Conservation (phyloP, 352 stramenopile species). For the Phytophthora chlamydospora region DNA sequence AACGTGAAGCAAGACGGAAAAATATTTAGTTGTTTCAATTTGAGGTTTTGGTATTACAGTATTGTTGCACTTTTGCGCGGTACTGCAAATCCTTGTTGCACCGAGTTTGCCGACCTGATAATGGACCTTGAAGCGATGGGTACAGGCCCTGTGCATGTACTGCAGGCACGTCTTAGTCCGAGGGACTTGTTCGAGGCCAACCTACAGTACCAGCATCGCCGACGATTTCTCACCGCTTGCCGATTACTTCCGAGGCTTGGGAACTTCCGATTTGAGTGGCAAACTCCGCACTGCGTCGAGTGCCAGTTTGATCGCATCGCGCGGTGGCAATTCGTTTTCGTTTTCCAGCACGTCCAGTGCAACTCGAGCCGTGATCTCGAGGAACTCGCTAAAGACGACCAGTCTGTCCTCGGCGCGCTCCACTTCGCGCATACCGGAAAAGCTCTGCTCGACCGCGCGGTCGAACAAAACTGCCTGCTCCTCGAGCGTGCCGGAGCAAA, state of each 20-base stretch:
- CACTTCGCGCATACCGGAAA: constrained; percentile 50
- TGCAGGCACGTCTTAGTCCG: not conserved
- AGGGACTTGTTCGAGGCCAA: too few species aligned
- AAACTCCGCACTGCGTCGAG: constrained; percentile 74
- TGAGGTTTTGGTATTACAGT: not conserved
- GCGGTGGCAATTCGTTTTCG: constrained; percentile 61
- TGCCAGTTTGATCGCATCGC: constrained; percentile 78
- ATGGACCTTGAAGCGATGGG: constrained; percentile 8
- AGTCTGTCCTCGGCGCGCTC: constrained; percentile 40
- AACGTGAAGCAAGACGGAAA: constrained; percentile 21
- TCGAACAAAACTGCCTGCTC: constrained; percentile 65
- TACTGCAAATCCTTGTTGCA: constrained; percentile 10
- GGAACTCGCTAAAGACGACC: constrained; percentile 79
- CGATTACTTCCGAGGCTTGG: constrained; percentile 22
- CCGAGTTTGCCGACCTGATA: constrained; percentile 6
- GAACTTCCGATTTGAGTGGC: constrained; percentile 31
- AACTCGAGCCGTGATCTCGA: constrained; percentile 73
- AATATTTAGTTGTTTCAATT: constrained; percentile 39
- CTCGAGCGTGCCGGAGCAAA: constrained; percentile 64
- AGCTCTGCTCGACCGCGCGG: constrained; percentile 68
- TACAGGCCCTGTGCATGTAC: too few species aligned
- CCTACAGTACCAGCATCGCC: too few species aligned
- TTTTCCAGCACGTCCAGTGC: constrained; percentile 60
- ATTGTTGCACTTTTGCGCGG: not conserved
- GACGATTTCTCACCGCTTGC: not conserved